Evolutionary conservation across 163 green algal species (phyloP), one percentile per base, ranked within the genome.

Genomic region (Trebouxia gelatinosa): DNA sequence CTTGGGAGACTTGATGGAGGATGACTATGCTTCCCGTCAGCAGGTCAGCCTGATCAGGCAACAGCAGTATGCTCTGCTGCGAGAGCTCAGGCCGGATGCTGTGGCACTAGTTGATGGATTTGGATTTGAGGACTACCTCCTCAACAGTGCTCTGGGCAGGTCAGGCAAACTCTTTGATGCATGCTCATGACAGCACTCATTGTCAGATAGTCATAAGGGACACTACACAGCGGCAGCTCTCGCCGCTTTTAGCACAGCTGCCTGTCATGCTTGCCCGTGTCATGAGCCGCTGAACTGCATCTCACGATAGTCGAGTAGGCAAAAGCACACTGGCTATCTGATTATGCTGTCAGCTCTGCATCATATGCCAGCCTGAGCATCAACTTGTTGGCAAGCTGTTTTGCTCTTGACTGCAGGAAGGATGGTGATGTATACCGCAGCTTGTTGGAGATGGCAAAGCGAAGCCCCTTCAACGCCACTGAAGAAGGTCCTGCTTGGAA

Each of bases 51-150:
- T 29, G 3, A 39, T 46, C 37, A 29, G 34, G 31, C 28, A 38
- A n/a, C 48, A 64, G 5, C 43, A 79, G 48, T 62, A 72, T 80
- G 61, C 62, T 31, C 9, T 77, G 78, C 83, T 94, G 67, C 21
- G 37, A 21, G 86, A 83, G 54, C 62, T 97, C 78, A 86, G 93
- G 21, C 89, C 91, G 59, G 89, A 98, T 71, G 94, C 93, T 1
- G 87, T 97, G 16, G 80, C 83, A 1, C 84, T 98, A 80, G 92
- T 96, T 57, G 94, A 98, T 80, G 85, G 85, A 5, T 97, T 97
- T 77, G 91, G 70, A 32, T 90, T 92, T 74, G 70, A 87, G 31
- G 92, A 98, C 87, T 97, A 97, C 78, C 50, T 89, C 65, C 88
- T 98, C 46, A 92, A 97, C 87, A 90, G 80, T 26, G 88, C 89